These are phyloP conservation scores for Acidomyces sp. DNA, from an alignment of 495 filamentous ascomycete species.

Conservation along the genomic window DNA sequence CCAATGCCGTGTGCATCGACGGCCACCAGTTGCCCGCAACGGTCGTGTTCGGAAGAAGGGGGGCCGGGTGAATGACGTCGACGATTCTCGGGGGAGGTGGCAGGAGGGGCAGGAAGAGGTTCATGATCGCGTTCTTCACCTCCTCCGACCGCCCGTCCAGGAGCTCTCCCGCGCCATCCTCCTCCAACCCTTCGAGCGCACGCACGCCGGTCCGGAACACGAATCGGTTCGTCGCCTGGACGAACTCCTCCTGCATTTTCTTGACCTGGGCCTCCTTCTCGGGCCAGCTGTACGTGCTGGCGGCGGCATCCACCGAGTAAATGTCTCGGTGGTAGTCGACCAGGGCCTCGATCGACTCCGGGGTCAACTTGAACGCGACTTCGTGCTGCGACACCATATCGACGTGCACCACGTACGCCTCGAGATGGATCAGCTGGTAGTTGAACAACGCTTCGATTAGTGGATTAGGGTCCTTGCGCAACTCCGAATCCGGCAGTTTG, in stretches of 20 bases:
- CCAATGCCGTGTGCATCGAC: slow-evolving; percentile 32
- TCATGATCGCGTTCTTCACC: slow-evolving; percentile 76
- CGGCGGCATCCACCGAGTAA: slow-evolving; percentile 80
- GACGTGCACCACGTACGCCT: slow-evolving; percentile 97
- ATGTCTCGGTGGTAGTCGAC: slow-evolving; percentile 97
- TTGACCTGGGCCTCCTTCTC: slow-evolving; percentile 94
- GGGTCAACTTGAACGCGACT: slow-evolving; percentile 96
- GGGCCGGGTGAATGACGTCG: slow-evolving; percentile 73
- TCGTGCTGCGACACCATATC: slow-evolving; percentile 98
- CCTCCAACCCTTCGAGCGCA: slow-evolving; percentile 89
- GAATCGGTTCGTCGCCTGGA: slow-evolving; percentile 94
- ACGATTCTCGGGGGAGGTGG: slow-evolving; percentile 87
- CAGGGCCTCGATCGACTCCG: slow-evolving; percentile 86
- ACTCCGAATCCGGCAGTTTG: slow-evolving; percentile 78
- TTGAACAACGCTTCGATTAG: slow-evolving; percentile 85
- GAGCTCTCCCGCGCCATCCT: slow-evolving; percentile 90
- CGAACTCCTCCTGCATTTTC: slow-evolving; percentile 94
- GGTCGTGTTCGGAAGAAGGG: slow-evolving; percentile 77
- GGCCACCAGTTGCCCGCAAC: slow-evolving; percentile 71
- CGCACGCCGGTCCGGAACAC: slow-evolving; percentile 83
- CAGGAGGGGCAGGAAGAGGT: slow-evolving; percentile 74
- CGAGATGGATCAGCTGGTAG: slow-evolving; percentile 86
- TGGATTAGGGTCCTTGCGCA: slow-evolving; percentile 74
- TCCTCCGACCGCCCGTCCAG: slow-evolving; percentile 86
- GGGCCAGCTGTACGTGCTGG: slow-evolving; percentile 86